Conservation (phyloP, 2,329 filamentous ascomycete genomes). For the Daldinia sp. region DNA sequence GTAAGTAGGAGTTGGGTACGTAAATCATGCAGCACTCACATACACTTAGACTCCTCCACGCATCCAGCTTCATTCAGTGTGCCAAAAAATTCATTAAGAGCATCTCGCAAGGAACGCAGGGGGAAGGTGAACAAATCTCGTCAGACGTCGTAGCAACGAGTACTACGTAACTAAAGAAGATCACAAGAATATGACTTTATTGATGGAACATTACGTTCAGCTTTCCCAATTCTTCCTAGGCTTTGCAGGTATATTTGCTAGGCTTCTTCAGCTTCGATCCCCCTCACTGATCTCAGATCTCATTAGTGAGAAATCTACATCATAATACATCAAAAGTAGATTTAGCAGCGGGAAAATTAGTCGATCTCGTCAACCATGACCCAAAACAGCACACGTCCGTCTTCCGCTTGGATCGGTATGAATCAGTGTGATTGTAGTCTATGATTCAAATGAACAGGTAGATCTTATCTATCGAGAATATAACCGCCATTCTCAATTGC, state of each 20-base stretch:
- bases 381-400: constrained; percentile 14
- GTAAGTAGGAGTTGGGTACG: too few species aligned
- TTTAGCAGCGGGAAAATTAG: constrained; percentile 11
- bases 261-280: constrained; percentile 13
- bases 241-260: too few species aligned
- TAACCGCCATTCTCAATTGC: constrained; percentile 21
- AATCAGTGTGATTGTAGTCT: neutral
- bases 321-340: constrained; percentile 31
- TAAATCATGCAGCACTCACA: too few species aligned
- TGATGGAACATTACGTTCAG: constrained; percentile 19
- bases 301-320: constrained; percentile 28
- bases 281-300: constrained; percentile 31
- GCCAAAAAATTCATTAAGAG: neutral
- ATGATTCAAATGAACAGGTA: constrained; percentile 8
- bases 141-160: constrained; percentile 23
- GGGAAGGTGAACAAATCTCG: constrained; percentile 20
- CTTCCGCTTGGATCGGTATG: constrained; percentile 14
- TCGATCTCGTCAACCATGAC: constrained; percentile 20
- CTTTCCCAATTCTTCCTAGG: too few species aligned
- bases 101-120: constrained; percentile 12
- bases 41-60: neutral
- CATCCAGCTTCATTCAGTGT: constrained; percentile 13
- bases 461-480: constrained; percentile 15
- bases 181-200: constrained; percentile 31
- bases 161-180: constrained; percentile 25